Base-by-base conservation (phyloP, 1,284 basidiomycete species). In the Malassezia equina region DNA sequence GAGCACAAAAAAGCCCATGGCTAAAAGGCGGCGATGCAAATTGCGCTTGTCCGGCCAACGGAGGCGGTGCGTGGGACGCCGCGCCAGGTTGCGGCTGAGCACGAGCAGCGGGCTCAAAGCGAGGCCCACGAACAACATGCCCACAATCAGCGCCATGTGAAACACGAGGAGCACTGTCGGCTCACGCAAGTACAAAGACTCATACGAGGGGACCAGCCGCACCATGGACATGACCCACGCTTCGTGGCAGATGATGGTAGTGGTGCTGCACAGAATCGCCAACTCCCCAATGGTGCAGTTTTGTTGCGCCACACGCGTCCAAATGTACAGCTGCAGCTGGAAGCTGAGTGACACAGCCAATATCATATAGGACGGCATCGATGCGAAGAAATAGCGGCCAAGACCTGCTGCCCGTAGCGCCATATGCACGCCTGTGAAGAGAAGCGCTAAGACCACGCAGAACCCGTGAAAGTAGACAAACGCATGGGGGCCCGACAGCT, bases 271-370 rank as follows among this genome's bases (percentile, higher is more conserved):
- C 13, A 94, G 86, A 21, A 95, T 78, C 17, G 84, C 85, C 9
- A 96, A 81, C 75, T 99, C 94, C 44, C 94, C 94, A 1, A 98
- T 80, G 0, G 93, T 98, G 76, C 96, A 93, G 12, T 88, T 88
- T 23, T 86, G 82, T 63, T 94, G 84, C 0, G 90, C 93, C 29
- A 99, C 79, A 21, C 93, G 82, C 46, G 94, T 82, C 49, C 87
- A 87, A 45, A 86, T 80, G 73, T 96, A 98, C 50, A 96, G 79
- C 41, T 87, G 84, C 65, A 89, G 84, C 72, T 98, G 94, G 75
- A 86, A 96, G 76, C 43, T 29, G 13, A 55, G 24, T 24, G 46
- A 32, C 93, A 88, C 81, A 11, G 86, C 78, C 17, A 83, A 77
- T 46, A 89, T 80, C 69, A 98, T 93, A 61, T 63, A 66, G 12